Percentiles rank a stretch among this genome's conserved stretches.
Evolutionary conservation across 441 rosid genomes (phyloP).

Genomic region (Erysimum pusillum): DNA sequence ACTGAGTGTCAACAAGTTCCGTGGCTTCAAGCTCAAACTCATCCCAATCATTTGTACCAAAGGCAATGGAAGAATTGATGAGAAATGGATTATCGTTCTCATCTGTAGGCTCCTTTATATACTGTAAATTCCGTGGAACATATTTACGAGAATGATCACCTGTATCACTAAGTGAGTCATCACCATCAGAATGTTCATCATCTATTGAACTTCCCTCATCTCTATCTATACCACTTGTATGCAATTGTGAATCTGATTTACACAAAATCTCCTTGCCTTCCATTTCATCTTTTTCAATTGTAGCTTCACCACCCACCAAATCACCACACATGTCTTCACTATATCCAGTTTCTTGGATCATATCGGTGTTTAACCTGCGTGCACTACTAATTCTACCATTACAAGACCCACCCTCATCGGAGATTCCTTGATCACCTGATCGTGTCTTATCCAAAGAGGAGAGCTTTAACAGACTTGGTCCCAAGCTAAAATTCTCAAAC

Average conservation of each 20-base stretch:
- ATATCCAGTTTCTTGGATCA: constrained; percentile 34
- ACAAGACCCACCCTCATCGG: constrained; percentile 34
- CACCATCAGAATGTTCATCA: constrained; percentile 68
- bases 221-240: constrained; percentile 42
- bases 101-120: constrained; percentile 39
- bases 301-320: constrained; percentile 37
- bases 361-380: constrained; percentile 4
- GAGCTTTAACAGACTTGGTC: constrained; percentile 48
- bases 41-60: constrained; percentile 91
- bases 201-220: constrained; percentile 54
- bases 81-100: constrained; percentile 67
- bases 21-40: constrained; percentile 80
- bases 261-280: constrained; percentile 32
- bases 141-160: constrained; percentile 57
- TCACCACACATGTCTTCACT: constrained; percentile 29
- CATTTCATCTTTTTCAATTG: constrained; percentile 33
- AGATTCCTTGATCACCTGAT: constrained; percentile 41
- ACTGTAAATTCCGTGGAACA: constrained; percentile 41
- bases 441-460: constrained; percentile 42
- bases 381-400: constrained; percentile 4
- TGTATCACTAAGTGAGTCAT: constrained; percentile 68
- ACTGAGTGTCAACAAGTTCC: constrained; percentile 49
- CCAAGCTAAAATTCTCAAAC: constrained; percentile 71
- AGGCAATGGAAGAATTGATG: constrained; percentile 79
- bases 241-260: constrained; percentile 42